Evolutionary conservation across 768 basidiomycete genomes (phyloP), one percentile per base, ranked within the genome.

Genomic region (Trametes punicea): DNA sequence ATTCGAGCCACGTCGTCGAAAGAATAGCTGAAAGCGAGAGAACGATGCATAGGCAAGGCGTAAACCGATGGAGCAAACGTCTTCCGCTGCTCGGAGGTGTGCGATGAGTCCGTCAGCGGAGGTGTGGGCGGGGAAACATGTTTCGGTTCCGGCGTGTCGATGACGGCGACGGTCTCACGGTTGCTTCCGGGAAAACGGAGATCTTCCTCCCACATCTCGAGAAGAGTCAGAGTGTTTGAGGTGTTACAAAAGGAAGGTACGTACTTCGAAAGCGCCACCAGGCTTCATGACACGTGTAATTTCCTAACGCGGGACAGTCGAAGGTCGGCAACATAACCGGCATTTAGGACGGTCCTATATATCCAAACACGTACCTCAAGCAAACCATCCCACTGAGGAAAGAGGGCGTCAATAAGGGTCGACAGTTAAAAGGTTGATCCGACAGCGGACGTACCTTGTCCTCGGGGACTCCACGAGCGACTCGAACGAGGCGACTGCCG

Each of bases 391-490:
- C 87, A 90, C 84, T 85, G 50, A 27, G 29, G 48, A 34, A 46
- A 26, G 33, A 42, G 9, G 48, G 50, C 54, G 33, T 26, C 38
- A 42, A 53, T 26, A 29, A 33, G 44, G 27, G 38, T 36, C 36
- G 56, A 39, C 7, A 18, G 48, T 51, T 10, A 38, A 29, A 20
- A 51, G 2, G 34, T 27, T 10, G 47, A 34, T 40, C 21, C 38
- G 42, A 31, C 18, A 30, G 36, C 27, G 11, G 36, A 11, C 4
- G 65, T 44, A 87, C 86, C 74, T 84, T 85, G 67, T 89, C 78
- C 64, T 90, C 87, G 13, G 88, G 88, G 38, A 90, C 84, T 34
- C 87, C 88, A 21, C 85, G 76, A 1, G 85, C 83, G 42, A 90
- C 81, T 6, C 87, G 78, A 63, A 86, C 86, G 60, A 87, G 74